Base-by-base conservation (phyloP, 768 basidiomycete species). In the Kwoniella shandongensis region DNA sequence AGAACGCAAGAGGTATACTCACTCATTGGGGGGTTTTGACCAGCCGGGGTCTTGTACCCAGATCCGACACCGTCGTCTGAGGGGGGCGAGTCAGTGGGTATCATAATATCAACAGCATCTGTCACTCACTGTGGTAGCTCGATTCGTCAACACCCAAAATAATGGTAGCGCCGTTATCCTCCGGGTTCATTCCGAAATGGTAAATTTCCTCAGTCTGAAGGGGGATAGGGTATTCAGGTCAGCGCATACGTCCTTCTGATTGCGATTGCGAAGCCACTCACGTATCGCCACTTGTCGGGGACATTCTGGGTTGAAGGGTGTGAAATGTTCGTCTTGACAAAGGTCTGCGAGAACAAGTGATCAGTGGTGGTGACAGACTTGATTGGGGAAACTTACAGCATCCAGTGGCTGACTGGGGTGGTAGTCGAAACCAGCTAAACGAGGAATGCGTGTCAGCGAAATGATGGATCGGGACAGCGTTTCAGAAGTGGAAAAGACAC, bases 171-270 rank as follows among this genome's bases (percentile, higher is more conserved):
- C 86, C 87, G 2, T 86, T 65, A 0, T 69, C 68, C 47, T 87
- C 80, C 29, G 88, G 88, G 70, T 89, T 85, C 6, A 83, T 84
- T 54, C 84, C 79, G 70, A 87, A 88, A 65, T 86, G 85, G 69
- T 88, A 88, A 20, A 72, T 69, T 57, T 79, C 78, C 44, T 79
- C 78, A n/a, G 69, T 63, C 75, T 75, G 29, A 2, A 22, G n/a
- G n/a, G n/a, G n/a, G n/a, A 23, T 6, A 10, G 22, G 20, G 12
- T 47, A n/a, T n/a, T n/a, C n/a, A n/a, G 6, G 20, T 47, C 15
- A 8, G 8, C 8, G 26, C 20, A 10, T 8, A 10, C 20, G 11
- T 10, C 20, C 22, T 7, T 4, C n/a, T 18, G 35, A 11, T 3
- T 25, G 35, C 8, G 2, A 20, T 20, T 7, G 35, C 15, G 22